Percentiles rank a stretch among this genome's conserved stretches.
Evolutionary conservation across 2,329 filamentous ascomycete genomes (phyloP).

Genomic region (Ceratocystis diversiconidia): DNA sequence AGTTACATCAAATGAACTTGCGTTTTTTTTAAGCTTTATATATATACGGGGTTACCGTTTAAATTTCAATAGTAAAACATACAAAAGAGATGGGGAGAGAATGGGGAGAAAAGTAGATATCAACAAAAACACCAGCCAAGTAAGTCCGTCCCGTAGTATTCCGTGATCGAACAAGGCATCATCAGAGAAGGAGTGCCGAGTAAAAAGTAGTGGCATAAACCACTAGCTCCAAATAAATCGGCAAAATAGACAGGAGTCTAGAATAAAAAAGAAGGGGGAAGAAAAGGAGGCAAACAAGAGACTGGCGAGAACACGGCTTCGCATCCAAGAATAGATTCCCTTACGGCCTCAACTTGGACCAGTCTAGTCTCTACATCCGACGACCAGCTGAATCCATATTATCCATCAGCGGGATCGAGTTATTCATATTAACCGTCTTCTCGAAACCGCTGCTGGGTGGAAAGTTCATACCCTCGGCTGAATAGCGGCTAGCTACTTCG

Average conservation of each 20-base stretch:
- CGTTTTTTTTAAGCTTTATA: too few relatives aligned
- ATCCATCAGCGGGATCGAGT: slow-evolving; percentile 29
- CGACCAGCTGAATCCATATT: slow-evolving; percentile 22
- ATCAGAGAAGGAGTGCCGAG: background rate
- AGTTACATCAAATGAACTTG: too few relatives aligned
- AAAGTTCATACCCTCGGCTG: slow-evolving; percentile 28
- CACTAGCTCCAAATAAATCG: background rate
- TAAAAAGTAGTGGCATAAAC: background rate
- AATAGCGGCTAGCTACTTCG: slow-evolving; percentile 33
- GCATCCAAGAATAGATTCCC: too few relatives aligned
- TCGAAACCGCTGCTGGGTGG: slow-evolving; percentile 27
- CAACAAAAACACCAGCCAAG: slow-evolving; percentile 8
- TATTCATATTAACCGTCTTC: slow-evolving; percentile 31
- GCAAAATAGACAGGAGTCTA: background rate
- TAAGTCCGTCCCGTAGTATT: slow-evolving; percentile 10
- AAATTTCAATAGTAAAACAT: slow-evolving; percentile 2
- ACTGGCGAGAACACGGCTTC: too few relatives aligned
- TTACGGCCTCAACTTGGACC: background rate
- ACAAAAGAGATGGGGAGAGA: background rate
- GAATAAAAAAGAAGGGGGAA: background rate
- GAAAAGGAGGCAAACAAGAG: background rate
- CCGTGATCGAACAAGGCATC: slow-evolving; percentile 6
- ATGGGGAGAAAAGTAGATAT: background rate
- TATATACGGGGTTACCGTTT: background rate
- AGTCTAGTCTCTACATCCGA: background rate